These are phyloP conservation scores for Flaveria floridana DNA, from an alignment of 140 eudicot species.

Conservation along the genomic window DNA sequence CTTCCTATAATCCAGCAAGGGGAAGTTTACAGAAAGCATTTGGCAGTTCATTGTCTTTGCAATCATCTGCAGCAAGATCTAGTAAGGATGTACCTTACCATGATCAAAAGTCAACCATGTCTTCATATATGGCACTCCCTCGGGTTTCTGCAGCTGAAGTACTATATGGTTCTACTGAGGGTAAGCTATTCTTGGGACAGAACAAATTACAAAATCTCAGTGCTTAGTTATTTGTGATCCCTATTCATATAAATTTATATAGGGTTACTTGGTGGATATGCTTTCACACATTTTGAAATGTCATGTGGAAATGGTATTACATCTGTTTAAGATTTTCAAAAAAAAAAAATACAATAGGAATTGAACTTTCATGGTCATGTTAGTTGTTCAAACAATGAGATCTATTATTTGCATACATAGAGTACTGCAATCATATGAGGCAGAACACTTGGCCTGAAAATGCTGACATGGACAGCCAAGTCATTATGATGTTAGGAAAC, in stretches of 20 bases:
- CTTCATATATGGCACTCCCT: slow-evolving; percentile 69
- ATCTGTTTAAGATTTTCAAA: not conserved
- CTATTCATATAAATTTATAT: slow-evolving; percentile 6
- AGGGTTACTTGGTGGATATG: slow-evolving; percentile 1
- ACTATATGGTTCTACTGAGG: slow-evolving; percentile 63
- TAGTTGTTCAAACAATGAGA: slow-evolving; percentile 7
- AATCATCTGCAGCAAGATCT: slow-evolving; percentile 65
- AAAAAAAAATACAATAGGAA: not conserved
- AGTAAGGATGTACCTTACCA: slow-evolving; percentile 56
- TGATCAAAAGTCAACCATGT: slow-evolving; percentile 61
- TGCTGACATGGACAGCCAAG: slow-evolving; percentile 9
- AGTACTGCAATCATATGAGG: slow-evolving; percentile 5
- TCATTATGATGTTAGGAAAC: not conserved
- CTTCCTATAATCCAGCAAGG: slow-evolving; percentile 71
- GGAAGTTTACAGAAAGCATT: slow-evolving; percentile 63
- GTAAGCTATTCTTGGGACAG: slow-evolving; percentile 43
- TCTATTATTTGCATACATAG: slow-evolving; percentile 1
- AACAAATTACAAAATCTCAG: slow-evolving; percentile 10
- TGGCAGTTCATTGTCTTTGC: slow-evolving; percentile 86
- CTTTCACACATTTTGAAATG: not conserved
- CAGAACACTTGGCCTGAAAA: not conserved
- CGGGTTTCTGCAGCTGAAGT: slow-evolving; percentile 75
- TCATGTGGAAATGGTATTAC: slow-evolving; percentile 13
- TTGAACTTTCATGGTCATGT: slow-evolving; percentile 9
- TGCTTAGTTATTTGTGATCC: slow-evolving; percentile 11